Percentiles rank a stretch among this genome's conserved stretches.
phyloP scores from a whole-genome alignment of 495 filamentous ascomycete genomes.

The Hypoxylon intermedium region DNA sequence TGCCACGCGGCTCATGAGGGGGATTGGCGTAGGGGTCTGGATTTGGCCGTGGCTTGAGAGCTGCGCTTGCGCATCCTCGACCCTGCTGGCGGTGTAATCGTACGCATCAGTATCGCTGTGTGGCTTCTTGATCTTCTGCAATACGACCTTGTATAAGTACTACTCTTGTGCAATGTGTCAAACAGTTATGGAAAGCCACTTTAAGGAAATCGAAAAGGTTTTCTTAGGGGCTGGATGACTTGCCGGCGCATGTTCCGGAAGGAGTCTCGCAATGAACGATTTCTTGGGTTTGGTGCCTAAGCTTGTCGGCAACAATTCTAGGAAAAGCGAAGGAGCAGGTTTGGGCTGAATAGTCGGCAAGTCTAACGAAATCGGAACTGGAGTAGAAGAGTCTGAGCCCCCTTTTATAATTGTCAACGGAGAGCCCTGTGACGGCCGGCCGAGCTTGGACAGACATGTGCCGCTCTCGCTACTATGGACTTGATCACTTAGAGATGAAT shows the following conservation, averaged over 20 bases:
- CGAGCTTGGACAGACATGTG: conserved; percentile 5
- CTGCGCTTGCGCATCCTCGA: conserved; percentile 2
- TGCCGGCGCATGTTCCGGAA: conserved; percentile 31
- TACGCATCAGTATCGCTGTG: conserved; percentile 10
- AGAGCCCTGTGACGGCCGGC: background rate
- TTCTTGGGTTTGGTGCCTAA: conserved; percentile 23
- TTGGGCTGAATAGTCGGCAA: background rate
- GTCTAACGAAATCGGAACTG: background rate
- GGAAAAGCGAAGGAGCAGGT: conserved; percentile 6
- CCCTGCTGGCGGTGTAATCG: conserved; percentile 7
- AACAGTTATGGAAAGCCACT: no score
- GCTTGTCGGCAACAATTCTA: conserved; percentile 1
- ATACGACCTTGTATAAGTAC: no score
- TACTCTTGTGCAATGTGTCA: no score
- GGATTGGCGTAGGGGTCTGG: conserved; percentile 4
- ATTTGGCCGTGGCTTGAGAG: background rate
- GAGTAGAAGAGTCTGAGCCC: conserved; percentile 15
- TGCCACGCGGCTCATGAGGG: conserved; percentile 19
- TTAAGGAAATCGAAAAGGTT: no score
- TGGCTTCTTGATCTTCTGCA: conserved; percentile 19
- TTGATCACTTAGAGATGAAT: conserved; percentile 20
- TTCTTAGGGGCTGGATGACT: background rate
- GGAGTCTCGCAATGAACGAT: conserved; percentile 35
- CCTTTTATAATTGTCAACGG: conserved; percentile 5
- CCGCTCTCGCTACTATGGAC: conserved; percentile 5